Evolutionary conservation across 768 basidiomycete species (phyloP).

Genomic region (Pleurotus cornucopiae): DNA sequence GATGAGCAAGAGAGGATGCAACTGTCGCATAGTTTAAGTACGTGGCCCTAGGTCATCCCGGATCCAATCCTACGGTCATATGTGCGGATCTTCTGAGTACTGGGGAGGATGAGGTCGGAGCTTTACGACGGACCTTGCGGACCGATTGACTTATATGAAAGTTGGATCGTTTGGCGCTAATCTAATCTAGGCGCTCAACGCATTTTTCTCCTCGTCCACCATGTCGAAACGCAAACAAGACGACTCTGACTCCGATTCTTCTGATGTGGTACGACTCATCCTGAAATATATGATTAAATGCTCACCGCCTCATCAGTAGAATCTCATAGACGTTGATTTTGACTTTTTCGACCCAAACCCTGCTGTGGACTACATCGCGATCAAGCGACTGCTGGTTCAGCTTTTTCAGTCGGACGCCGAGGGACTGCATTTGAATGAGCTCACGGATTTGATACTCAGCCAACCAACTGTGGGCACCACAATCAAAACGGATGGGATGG

Average conservation of each 20-base stretch:
- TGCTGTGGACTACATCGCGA: slow-evolving; percentile 78
- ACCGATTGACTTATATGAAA: not conserved
- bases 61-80: not conserved
- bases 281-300: slow-evolving; percentile 10
- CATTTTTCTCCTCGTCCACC: not conserved
- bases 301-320: slow-evolving; percentile 31
- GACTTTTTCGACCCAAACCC: slow-evolving; percentile 91
- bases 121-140: not conserved
- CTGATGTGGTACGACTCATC: slow-evolving; percentile 21
- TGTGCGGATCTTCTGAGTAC: not conserved
- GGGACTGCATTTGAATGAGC: slow-evolving; percentile 60
- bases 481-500: slow-evolving; percentile 86
- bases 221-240: slow-evolving; percentile 28
- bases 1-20: not conserved
- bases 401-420: slow-evolving; percentile 76
- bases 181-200: not conserved
- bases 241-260: slow-evolving; percentile 52
- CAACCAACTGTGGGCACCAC: slow-evolving; percentile 81
- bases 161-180: not conserved
- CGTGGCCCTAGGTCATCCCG: not conserved
- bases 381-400: slow-evolving; percentile 69
- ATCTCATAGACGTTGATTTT: slow-evolving; percentile 82
- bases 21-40: not conserved
- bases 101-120: not conserved
- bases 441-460: slow-evolving; percentile 75